Evolutionary conservation across 2,329 filamentous ascomycete genomes (phyloP).

Genomic region (Stromatinia cepivora): DNA sequence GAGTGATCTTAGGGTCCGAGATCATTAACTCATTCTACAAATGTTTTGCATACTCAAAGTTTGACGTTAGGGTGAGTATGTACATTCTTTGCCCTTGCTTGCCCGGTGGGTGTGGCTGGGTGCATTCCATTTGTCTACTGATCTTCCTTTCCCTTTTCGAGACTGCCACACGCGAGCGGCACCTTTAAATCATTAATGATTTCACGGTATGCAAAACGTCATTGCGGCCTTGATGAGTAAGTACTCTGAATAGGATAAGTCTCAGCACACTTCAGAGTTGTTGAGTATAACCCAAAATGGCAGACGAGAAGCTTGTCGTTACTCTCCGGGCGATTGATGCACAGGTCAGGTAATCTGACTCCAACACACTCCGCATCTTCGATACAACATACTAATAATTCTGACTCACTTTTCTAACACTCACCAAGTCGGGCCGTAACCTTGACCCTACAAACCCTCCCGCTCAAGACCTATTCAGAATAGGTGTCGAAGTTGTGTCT

Average conservation of each 20-base stretch:
- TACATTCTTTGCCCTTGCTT: not conserved
- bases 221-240: not conserved
- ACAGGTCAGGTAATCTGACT: not conserved
- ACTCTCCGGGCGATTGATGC: not conserved
- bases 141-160: not conserved
- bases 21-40: not conserved
- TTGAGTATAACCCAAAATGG: not conserved
- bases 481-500: constrained; percentile 6
- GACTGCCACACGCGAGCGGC: not conserved
- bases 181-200: not conserved
- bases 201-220: not conserved
- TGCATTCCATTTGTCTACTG: not conserved
- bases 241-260: not conserved
- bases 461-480: not conserved
- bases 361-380: not conserved
- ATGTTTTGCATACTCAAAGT: not conserved
- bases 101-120: not conserved
- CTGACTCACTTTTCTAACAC: constrained; percentile 12
- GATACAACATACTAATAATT: not conserved
- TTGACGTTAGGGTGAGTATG: not conserved
- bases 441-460: not conserved
- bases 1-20: not conserved
- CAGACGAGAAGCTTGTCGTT: constrained; percentile 4
- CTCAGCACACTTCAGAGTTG: not conserved
- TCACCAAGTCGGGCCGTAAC: constrained; percentile 13